Evolutionary conservation across 306 rosid species (phyloP), one percentile per base, ranked within the genome.

Genomic region (Dalbergia cultrata): DNA sequence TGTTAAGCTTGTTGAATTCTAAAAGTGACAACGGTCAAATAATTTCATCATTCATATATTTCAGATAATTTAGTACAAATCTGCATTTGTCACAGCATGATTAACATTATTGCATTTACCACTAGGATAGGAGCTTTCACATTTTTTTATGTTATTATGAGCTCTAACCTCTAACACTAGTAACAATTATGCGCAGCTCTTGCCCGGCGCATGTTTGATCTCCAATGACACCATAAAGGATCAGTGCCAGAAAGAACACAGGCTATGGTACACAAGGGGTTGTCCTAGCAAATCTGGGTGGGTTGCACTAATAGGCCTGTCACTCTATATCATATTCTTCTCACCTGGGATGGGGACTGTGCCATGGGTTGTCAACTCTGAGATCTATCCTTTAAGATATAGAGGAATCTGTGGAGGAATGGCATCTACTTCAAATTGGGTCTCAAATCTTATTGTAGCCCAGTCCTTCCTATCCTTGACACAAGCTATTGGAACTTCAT

Each of bases 321-420:
- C 85, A 39, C 80, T 88, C 12, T 91, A 89, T 53, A 91, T 87
- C 26, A 70, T 89, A 19, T 86, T 74, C 82, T 91, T 89, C 81
- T 84, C 95, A 10, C 92, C 91, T 3, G 92, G 95, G 19, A 91
- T 87, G 95, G 95, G 92, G 21, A 85, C 91, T 10, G 89, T 84
- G 3, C 93, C 95, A 6, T 91, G 95, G 95, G 91, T 89, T 69
- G 85, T 91, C 41, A 91, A 91, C 70, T 89, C 95, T 53, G 92
- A 91, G 84, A 85, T 91, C 3, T 91, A 91, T 44, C 92, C 95
- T 9, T 17, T 89, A 8, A 62, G 95, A n/a, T 87, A 79, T 16
- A 63, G 93, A 49, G 93, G 93, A 18, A 37, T 87, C 14, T 87
- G 93, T 39, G 93, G 95, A 45, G 95, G 95, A 57, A 87, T 87